Base-by-base conservation (phyloP, 192 early-diverging fungal genomes). In the Diversispora epigaea region DNA sequence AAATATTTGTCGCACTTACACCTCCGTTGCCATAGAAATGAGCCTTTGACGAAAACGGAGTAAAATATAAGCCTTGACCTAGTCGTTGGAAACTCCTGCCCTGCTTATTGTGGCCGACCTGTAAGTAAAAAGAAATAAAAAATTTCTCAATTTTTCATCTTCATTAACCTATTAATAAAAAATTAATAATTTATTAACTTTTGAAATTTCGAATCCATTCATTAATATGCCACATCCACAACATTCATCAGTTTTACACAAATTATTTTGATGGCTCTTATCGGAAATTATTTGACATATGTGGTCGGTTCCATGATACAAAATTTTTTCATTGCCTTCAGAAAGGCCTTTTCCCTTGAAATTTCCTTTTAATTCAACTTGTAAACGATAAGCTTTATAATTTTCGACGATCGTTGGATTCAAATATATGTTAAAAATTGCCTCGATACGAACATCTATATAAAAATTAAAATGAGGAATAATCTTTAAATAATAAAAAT, bases 231-330 rank as follows among this genome's bases (percentile, higher is more conserved):
- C 75, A 49, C 75, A 76, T 0, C 64, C 63, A 45, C 66, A 45
- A n/a, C 75, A 76, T 41, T 58, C 41, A 7, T 19, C 4, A 0
- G 54, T 41, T 25, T 67, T 57, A 15, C 75, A 67, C 15, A 56
- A 17, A 8, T 14, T 40, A 17, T 3, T 43, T n/a, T 19, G 6
- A 4, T 50, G 21, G n/a, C 10, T 25, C 3, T 40, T 21, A 22
- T 56, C 21, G 44, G 17, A 43, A 17, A 66, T 55, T 9, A 70
- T 41, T 10, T 10, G 6, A 17, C 75, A 76, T 8, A 9, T 4
- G 15, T 76, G 75, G 19, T 68, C 75, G 0, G 75, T 76, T 1
- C 75, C 75, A 60, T 76, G 75, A 22, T 66, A 76, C 9, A 76
- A 50, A 4, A 69, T 9, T 19, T 25, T 12, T 44, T 76, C 75